Base-by-base conservation (phyloP, 306 rosid species). In the Quercus wislizeni region DNA sequence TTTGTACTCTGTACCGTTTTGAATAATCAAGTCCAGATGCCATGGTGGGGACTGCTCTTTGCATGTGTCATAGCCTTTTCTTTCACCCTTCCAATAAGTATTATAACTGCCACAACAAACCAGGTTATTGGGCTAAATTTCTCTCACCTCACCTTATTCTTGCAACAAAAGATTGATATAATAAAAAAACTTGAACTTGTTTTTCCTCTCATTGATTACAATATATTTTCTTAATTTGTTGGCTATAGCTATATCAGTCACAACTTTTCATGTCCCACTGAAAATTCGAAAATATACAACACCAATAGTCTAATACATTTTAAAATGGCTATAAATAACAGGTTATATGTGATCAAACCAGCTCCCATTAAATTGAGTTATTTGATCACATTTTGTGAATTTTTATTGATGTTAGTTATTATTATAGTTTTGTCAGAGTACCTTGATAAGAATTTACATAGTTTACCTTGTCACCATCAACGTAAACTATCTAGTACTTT, bases 71-170 rank as follows among this genome's bases (percentile, higher is more conserved):
- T 93, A 43, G 97, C 97, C 69, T 89, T 93, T 35, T 38, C 28
- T 54, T 93, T 91, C 79, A 93, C 98, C 49, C 98, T 93, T 41
- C 98, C 98, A 8, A 82, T 93, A 81, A 91, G 98, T 84, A 87
- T 93, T 77, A 93, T 93, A 27, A 91, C 97, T 30, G 98, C 98
- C 65, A 93, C 98, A 78, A 93, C 97, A 81, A 93, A 93, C 82
- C 97, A 93, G 98, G 97, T 89, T 35, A 68, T 5, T 56, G 17
- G 92, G 52, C 90, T 91, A 65, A 46, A 88, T 62, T 89, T 92
- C 78, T 89, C 96, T 23, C 49, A 73, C 21, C 14, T 54, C 46
- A 8, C 46, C 46, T 28, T 28, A 27, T 15, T 30, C 72, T 33
- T 67, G 27, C 67, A 0, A 30, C 67, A 61, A 25, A 5, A 61